phyloP scores from a whole-genome alignment of 202 grass and related monocot genomes.

The Musa balbisiana region DNA sequence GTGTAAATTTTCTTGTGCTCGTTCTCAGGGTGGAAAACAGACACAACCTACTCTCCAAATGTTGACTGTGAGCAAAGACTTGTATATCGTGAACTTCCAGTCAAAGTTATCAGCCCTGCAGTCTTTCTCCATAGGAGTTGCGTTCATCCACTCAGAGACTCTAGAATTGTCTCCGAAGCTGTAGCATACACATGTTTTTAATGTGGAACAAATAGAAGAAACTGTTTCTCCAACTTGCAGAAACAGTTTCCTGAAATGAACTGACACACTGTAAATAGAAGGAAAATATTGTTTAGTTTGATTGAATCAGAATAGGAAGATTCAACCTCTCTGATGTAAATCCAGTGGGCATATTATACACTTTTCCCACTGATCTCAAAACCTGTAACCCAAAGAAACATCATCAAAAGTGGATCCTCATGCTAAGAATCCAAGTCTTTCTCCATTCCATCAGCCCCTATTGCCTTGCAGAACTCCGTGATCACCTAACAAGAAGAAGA shows the following conservation, averaged over 20 bases:
- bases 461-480: neutral
- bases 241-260: too few species aligned
- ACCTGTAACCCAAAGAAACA: too few species aligned
- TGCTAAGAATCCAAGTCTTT: neutral
- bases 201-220: too few species aligned
- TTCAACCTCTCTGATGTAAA: too few species aligned
- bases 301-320: too few species aligned
- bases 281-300: too few species aligned
- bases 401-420: neutral
- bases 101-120: conserved; percentile 18
- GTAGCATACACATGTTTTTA: neutral
- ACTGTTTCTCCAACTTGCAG: too few species aligned
- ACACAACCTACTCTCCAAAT: conserved; percentile 21
- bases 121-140: conserved; percentile 16
- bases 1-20: neutral
- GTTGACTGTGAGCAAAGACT: conserved; percentile 19
- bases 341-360: too few species aligned
- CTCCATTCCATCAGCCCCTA: neutral
- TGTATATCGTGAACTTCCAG: conserved; percentile 8
- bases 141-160: conserved; percentile 18
- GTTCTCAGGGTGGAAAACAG: conserved; percentile 27
- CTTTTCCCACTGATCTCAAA: too few species aligned
- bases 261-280: too few species aligned
- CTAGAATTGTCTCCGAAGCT: conserved; percentile 2
- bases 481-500: neutral